Conservation (phyloP, 441 rosid species). For the Adansonia grandidieri region DNA sequence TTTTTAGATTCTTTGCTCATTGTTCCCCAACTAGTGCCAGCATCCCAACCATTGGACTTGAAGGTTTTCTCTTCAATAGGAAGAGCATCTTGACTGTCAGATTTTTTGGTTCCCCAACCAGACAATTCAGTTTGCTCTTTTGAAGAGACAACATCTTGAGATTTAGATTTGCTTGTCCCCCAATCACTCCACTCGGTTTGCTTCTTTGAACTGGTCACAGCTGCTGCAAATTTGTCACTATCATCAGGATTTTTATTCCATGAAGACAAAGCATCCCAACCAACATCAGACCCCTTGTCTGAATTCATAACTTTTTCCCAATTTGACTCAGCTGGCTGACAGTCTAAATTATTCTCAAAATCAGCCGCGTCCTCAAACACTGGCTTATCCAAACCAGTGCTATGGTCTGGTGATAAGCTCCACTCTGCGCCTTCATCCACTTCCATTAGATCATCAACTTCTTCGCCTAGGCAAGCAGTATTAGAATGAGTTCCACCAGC, state of each 20-base stretch:
- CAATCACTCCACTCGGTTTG: slow-evolving; percentile 18
- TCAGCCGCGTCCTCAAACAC: slow-evolving; percentile 75
- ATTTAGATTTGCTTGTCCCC: slow-evolving; percentile 20
- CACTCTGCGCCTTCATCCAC: slow-evolving; percentile 66
- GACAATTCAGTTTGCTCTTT: slow-evolving; percentile 29
- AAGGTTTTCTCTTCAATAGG: slow-evolving; percentile 23
- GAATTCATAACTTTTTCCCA: slow-evolving; percentile 43
- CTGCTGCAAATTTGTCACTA: slow-evolving; percentile 25
- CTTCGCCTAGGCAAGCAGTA: slow-evolving; percentile 74
- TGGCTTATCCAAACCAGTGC: slow-evolving; percentile 54
- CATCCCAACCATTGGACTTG: slow-evolving; percentile 39
- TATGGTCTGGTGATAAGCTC: slow-evolving; percentile 76
- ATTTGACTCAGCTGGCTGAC: slow-evolving; percentile 36
- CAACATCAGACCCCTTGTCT: slow-evolving; percentile 27
- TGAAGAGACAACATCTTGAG: neutral
- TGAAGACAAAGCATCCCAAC: slow-evolving; percentile 35
- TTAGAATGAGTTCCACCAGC: slow-evolving; percentile 38
- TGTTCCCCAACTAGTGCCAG: slow-evolving; percentile 29
- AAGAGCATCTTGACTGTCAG: slow-evolving; percentile 24
- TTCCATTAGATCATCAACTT: slow-evolving; percentile 58
- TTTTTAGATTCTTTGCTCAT: slow-evolving; percentile 29
- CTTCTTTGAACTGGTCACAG: slow-evolving; percentile 2
- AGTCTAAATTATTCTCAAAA: slow-evolving; percentile 18
- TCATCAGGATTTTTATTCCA: slow-evolving; percentile 30
- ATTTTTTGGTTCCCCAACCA: slow-evolving; percentile 43